Percentiles rank a stretch among this genome's conserved stretches.
Conservation (phyloP, 108 stramenopile genomes). For the Nitzschia sp. region DNA sequence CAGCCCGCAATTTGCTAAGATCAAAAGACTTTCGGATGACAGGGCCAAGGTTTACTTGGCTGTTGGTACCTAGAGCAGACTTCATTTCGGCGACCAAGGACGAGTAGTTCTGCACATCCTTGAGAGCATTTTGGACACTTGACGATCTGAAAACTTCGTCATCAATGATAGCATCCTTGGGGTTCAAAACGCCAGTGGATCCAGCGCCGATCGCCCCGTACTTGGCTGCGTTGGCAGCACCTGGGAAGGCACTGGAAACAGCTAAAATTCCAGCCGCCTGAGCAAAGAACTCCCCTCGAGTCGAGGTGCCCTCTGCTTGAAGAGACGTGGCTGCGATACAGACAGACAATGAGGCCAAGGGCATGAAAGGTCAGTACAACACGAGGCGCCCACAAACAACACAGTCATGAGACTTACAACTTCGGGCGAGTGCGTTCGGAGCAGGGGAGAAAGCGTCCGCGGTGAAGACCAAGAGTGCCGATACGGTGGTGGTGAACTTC, state of each 20-base stretch:
- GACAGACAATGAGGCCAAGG: background rate
- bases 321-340: background rate
- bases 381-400: background rate
- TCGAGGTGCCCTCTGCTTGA: conserved; percentile 4
- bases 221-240: conserved; percentile 74
- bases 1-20: conserved; percentile 67
- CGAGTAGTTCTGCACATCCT: conserved; percentile 53
- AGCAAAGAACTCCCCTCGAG: conserved; percentile 62
- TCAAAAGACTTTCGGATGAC: conserved; percentile 80
- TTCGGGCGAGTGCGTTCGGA: conserved; percentile 3
- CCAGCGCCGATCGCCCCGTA: conserved; percentile 77
- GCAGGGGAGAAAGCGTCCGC: conserved; percentile 12
- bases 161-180: conserved; percentile 76
- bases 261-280: conserved; percentile 50
- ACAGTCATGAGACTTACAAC: conserved; percentile 9
- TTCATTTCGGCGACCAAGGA: conserved; percentile 64
- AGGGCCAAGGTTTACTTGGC: conserved; percentile 77
- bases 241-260: conserved; percentile 48
- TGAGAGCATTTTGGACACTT: conserved; percentile 68
- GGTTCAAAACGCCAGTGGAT: conserved; percentile 76
- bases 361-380: background rate
- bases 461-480: background rate
- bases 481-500: conserved; percentile 16
- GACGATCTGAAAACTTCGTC: conserved; percentile 61
- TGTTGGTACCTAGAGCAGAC: conserved; percentile 47